Conservation (phyloP, 1,139 yeast genomes). For the Debaryomycetaceae sp. region DNA sequence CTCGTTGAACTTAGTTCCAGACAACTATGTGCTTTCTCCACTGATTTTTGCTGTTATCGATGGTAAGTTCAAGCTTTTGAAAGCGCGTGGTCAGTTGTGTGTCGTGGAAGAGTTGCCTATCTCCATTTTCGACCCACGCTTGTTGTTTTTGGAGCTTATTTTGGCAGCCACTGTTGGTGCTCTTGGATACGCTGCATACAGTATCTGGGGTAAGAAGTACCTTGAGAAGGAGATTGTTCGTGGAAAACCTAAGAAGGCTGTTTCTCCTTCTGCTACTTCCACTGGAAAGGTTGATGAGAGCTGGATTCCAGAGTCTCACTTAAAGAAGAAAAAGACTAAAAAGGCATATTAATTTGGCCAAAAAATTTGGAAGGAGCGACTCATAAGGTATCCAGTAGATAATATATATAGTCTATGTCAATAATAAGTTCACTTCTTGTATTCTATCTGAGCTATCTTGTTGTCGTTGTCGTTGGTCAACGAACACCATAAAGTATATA, state of each 20-base stretch:
- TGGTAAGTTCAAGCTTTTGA: slow-evolving; percentile 53
- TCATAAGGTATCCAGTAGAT: not conserved
- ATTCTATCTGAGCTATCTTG: too few relatives aligned
- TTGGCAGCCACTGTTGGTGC: slow-evolving; percentile 50
- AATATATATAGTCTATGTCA: not conserved
- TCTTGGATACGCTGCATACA: slow-evolving; percentile 47
- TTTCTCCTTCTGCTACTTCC: slow-evolving; percentile 25
- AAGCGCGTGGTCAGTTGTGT: slow-evolving; percentile 58
- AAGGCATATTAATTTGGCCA: slow-evolving; percentile 20
- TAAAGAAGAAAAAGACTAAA: slow-evolving; percentile 29
- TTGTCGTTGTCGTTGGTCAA: too few relatives aligned
- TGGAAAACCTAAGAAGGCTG: slow-evolving; percentile 17
- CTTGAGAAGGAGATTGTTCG: slow-evolving; percentile 19
- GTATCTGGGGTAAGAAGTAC: slow-evolving; percentile 42
- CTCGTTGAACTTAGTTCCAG: slow-evolving; percentile 55
- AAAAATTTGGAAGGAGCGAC: not conserved
- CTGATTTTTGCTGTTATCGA: slow-evolving; percentile 52
- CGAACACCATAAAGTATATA: too few relatives aligned
- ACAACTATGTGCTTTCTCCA: slow-evolving; percentile 60
- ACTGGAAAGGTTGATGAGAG: slow-evolving; percentile 28
- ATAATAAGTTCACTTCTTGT: not conserved
- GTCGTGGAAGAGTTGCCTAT: slow-evolving; percentile 62
- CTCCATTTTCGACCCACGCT: slow-evolving; percentile 70
- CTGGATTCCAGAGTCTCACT: slow-evolving; percentile 38
- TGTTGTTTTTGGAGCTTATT: slow-evolving; percentile 59